These are phyloP conservation scores for Pholiota microspora DNA, from an alignment of 768 basidiomycete species.

Conservation along the genomic window DNA sequence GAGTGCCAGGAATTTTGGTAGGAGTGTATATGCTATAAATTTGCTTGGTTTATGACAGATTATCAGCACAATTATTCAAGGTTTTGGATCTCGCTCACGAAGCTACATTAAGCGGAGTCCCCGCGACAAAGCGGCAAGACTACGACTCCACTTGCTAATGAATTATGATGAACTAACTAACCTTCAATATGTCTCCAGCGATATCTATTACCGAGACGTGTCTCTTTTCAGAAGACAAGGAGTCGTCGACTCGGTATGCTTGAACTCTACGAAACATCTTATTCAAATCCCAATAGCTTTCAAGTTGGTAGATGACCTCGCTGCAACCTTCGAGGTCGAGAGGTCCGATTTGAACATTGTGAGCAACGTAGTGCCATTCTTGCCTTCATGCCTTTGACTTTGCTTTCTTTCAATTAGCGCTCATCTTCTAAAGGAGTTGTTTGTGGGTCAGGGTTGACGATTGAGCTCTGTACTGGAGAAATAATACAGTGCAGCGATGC, in stretches of 20 bases:
- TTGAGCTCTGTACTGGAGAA: conserved; percentile 59
- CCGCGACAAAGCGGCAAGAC: conserved; percentile 64
- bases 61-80: conserved; percentile 64
- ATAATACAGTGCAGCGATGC: conserved; percentile 47
- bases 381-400: background rate
- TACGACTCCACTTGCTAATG: background rate
- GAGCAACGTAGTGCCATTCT: no score
- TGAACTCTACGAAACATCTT: background rate
- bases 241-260: conserved; percentile 71
- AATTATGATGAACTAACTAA: no score
- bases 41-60: conserved; percentile 2
- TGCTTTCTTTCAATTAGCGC: conserved; percentile 27
- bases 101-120: conserved; percentile 50
- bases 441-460: conserved; percentile 59
- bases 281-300: background rate
- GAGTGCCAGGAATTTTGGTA: conserved; percentile 40
- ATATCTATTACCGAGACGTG: conserved; percentile 88
- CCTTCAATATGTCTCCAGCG: conserved; percentile 41
- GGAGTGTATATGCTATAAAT: conserved; percentile 17
- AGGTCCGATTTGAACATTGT: conserved; percentile 83
- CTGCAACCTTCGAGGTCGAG: conserved; percentile 74
- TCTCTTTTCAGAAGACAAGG: conserved; percentile 72
- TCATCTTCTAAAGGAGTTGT: conserved; percentile 90
- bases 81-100: conserved; percentile 71
- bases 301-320: conserved; percentile 87